Evolutionary conservation across 1,284 basidiomycete species (phyloP).

Genomic region (Violaceomyces palustris): DNA sequence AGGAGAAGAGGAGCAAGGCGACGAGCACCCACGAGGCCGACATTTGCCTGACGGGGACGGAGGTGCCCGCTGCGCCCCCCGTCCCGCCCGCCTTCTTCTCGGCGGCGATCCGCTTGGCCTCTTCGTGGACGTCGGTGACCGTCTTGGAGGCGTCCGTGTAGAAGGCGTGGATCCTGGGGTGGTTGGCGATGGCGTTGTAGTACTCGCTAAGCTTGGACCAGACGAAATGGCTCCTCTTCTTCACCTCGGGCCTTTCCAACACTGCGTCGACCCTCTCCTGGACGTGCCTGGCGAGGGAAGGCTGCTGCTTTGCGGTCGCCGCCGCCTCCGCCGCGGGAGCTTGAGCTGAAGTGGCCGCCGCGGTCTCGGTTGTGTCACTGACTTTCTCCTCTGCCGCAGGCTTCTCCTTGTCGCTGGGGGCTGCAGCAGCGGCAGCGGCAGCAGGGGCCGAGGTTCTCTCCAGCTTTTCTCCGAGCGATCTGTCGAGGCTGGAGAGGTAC

Average conservation of each 20-base stretch:
- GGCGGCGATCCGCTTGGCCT: conserved; percentile 70
- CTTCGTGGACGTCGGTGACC: conserved; percentile 77
- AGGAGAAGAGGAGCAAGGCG: conserved; percentile 25
- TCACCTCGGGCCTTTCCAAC: conserved; percentile 38
- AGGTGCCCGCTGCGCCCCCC: conserved; percentile 25
- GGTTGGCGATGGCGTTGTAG: conserved; percentile 41
- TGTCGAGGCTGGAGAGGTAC: conserved; percentile 39
- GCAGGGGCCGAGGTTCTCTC: conserved; percentile 8
- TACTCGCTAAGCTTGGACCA: conserved; percentile 43
- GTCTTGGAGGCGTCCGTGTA: conserved; percentile 77
- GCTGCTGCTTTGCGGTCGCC: conserved; percentile 12
- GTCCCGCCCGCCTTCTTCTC: conserved; percentile 54
- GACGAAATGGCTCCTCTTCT: conserved; percentile 31
- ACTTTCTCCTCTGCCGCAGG: too few species aligned
- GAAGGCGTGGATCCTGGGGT: conserved; percentile 57
- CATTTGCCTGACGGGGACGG: conserved; percentile 16
- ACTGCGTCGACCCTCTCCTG: conserved; percentile 31
- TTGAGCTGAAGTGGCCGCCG: conserved; percentile 32
- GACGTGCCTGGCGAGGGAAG: conserved; percentile 25
- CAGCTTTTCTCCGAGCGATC: conserved; percentile 30
- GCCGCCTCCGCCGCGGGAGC: conserved; percentile 7
- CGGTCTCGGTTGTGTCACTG: too few species aligned
- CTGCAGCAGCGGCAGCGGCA: conserved; percentile 16
- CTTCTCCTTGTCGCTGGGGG: conserved; percentile 26
- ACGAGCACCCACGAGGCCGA: conserved; percentile 25